A percentile compares a stretch with the other conserved stretches of the same genome.
These are phyloP conservation scores for Plectosphaerella sp. DNA, from an alignment of 2,329 filamentous ascomycete species.

Conservation along the genomic window DNA sequence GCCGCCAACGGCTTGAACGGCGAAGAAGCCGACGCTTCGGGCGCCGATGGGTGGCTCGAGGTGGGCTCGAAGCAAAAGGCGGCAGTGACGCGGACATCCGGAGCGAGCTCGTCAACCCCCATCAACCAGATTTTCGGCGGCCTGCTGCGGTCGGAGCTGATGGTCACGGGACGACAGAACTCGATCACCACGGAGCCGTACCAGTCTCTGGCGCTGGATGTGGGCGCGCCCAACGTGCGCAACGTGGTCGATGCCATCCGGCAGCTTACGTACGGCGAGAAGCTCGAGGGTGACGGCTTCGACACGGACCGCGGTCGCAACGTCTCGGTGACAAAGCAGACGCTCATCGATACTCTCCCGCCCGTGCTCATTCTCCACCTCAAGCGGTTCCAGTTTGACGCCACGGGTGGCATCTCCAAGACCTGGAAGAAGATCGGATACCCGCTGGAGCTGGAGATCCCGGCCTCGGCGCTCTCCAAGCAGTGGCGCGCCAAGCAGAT, in stretches of 20 bases:
- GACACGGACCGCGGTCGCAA: slow-evolving; percentile 72
- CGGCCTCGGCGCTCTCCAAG: slow-evolving; percentile 79
- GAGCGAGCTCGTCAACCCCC: slow-evolving; percentile 70
- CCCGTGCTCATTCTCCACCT: slow-evolving; percentile 91
- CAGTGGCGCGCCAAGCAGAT: slow-evolving; percentile 64
- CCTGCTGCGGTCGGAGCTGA: slow-evolving; percentile 82
- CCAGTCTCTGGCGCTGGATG: slow-evolving; percentile 91
- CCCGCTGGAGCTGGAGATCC: slow-evolving; percentile 89
- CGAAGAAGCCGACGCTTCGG: slow-evolving; percentile 16
- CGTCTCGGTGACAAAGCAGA: slow-evolving; percentile 77
- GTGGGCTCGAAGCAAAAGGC: slow-evolving; percentile 89
- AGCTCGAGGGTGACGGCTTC: slow-evolving; percentile 73
- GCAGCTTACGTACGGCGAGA: slow-evolving; percentile 77
- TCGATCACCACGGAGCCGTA: slow-evolving; percentile 93
- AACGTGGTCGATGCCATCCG: slow-evolving; percentile 91
- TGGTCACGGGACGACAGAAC: slow-evolving; percentile 79
- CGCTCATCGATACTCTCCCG: slow-evolving; percentile 87
- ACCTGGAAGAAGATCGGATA: slow-evolving; percentile 99
- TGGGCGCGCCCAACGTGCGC: slow-evolving; percentile 78
- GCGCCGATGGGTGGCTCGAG: slow-evolving; percentile 77
- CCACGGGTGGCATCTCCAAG: slow-evolving; percentile 83
- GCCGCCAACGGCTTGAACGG: slow-evolving; percentile 20
- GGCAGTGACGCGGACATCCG: slow-evolving; percentile 81
- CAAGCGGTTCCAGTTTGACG: slow-evolving; percentile 96
- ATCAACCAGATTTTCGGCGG: slow-evolving; percentile 94